These are phyloP conservation scores for Didymella sp. DNA, from an alignment of 2,329 filamentous ascomycete species.

Conservation along the genomic window DNA sequence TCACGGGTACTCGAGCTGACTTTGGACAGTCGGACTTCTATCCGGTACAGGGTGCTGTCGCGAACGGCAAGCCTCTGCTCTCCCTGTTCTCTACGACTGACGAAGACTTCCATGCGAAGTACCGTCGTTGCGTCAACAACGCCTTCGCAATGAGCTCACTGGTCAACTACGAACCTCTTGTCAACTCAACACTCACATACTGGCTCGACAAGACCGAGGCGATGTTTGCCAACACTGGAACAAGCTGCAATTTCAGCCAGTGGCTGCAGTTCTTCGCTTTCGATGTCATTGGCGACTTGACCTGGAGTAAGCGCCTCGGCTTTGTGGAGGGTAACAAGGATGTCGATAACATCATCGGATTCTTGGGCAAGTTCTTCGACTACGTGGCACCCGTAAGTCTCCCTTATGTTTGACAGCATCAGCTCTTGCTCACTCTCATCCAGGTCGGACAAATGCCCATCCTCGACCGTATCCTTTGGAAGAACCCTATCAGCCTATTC, in stretches of 20 bases:
- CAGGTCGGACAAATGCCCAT: constrained; percentile 77
- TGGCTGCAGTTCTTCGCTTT: constrained; percentile 86
- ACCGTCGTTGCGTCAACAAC: constrained; percentile 76
- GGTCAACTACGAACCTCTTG: constrained; percentile 80
- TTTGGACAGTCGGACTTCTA: constrained; percentile 76
- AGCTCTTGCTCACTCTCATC: constrained; percentile 12
- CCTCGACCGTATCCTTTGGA: constrained; percentile 72
- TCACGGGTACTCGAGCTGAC: constrained; percentile 7
- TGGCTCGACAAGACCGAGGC: constrained; percentile 65
- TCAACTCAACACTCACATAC: constrained; percentile 74
- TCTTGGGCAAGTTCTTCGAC: constrained; percentile 68
- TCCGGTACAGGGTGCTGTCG: constrained; percentile 75
- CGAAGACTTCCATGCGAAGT: constrained; percentile 76
- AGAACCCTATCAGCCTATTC: constrained; percentile 76
- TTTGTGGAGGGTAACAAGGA: constrained; percentile 78
- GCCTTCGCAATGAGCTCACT: constrained; percentile 80
- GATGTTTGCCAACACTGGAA: constrained; percentile 51
- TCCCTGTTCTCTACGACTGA: constrained; percentile 80
- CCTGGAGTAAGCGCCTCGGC: constrained; percentile 76
- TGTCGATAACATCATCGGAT: constrained; percentile 74
- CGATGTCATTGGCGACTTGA: constrained; percentile 80
- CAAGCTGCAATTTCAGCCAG: constrained; percentile 67
- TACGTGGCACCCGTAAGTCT: constrained; percentile 71
- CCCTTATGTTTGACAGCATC: constrained; percentile 2
- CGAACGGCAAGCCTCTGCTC: constrained; percentile 70